Percentiles rank a stretch among this genome's conserved stretches.
Evolutionary conservation across 345 rosid genomes (phyloP).

Genomic region (Eucalyptus urophylla): DNA sequence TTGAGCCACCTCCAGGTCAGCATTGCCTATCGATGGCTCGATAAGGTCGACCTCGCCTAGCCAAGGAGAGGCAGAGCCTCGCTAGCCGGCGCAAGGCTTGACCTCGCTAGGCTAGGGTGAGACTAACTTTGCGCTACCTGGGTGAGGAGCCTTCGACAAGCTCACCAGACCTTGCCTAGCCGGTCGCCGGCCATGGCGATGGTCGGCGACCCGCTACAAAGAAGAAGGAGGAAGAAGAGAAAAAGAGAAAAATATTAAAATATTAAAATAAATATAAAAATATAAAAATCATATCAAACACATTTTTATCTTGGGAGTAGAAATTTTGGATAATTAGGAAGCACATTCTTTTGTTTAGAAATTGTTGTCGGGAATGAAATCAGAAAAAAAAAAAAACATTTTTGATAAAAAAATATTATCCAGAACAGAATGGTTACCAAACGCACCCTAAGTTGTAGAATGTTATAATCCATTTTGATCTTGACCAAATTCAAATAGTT

Average conservation of each 20-base stretch:
- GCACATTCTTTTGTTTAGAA: fast-evolving
- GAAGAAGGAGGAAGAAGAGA: too few species aligned
- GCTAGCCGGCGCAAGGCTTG: fast-evolving
- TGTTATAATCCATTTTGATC: not conserved
- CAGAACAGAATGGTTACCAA: fast-evolving
- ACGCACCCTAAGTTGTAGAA: fast-evolving
- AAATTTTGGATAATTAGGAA: fast-evolving
- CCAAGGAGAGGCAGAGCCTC: too few species aligned
- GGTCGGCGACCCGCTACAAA: fast-evolving
- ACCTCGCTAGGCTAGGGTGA: too few species aligned
- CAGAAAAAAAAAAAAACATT: too few species aligned
- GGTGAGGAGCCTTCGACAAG: too few species aligned
- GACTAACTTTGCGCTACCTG: fast-evolving
- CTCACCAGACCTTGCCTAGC: too few species aligned
- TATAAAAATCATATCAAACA: too few species aligned
- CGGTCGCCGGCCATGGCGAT: fast-evolving
- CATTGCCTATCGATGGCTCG: fast-evolving
- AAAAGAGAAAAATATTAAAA: too few species aligned
- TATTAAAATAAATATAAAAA: too few species aligned
- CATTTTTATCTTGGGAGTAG: fast-evolving
- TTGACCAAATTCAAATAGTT: not conserved
- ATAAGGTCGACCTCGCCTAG: fast-evolving
- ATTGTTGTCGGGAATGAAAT: fast-evolving
- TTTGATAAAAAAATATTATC: too few species aligned
- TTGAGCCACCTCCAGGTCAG: too few species aligned